Conservation (phyloP, 352 stramenopile species). For the Phytophthora colocasiae region DNA sequence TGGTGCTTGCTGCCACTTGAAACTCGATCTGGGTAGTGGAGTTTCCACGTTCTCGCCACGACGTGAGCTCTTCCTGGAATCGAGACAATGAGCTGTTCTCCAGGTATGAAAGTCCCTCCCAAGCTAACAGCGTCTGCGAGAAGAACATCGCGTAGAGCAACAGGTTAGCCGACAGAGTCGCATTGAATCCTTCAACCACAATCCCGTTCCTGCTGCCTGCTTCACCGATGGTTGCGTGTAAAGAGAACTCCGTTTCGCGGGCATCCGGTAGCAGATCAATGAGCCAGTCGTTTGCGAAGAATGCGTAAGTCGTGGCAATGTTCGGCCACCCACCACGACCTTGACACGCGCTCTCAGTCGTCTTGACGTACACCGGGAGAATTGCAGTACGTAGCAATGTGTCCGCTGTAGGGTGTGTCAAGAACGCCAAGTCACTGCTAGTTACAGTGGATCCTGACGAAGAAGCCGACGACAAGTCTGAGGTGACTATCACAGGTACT, state of each 20-base stretch:
- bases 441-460: background rate
- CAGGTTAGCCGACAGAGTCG: constrained; percentile 36
- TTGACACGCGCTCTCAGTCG: constrained; percentile 28
- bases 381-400: constrained; percentile 48
- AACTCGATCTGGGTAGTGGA: constrained; percentile 16
- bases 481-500: constrained; percentile 36
- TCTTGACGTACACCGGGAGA: constrained; percentile 31
- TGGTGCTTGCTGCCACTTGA: constrained; percentile 17
- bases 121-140: constrained; percentile 40
- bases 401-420: constrained; percentile 29
- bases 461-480: constrained; percentile 32
- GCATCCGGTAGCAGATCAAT: constrained; percentile 39
- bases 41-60: constrained; percentile 17
- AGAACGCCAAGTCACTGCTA: constrained; percentile 18
- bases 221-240: constrained; percentile 23
- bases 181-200: constrained; percentile 14
- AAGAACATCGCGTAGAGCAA: constrained; percentile 49
- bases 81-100: constrained; percentile 29
- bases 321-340: constrained; percentile 39
- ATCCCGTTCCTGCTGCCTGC: background rate
- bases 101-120: constrained; percentile 35
- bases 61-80: constrained; percentile 26
- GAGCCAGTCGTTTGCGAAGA: constrained; percentile 45
- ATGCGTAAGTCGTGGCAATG: constrained; percentile 41
- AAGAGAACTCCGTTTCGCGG: constrained; percentile 9